A percentile compares a stretch with the other conserved stretches of the same genome.
phyloP scores from a whole-genome alignment of 768 basidiomycete genomes.

The Phlebiopsis gigantea region DNA sequence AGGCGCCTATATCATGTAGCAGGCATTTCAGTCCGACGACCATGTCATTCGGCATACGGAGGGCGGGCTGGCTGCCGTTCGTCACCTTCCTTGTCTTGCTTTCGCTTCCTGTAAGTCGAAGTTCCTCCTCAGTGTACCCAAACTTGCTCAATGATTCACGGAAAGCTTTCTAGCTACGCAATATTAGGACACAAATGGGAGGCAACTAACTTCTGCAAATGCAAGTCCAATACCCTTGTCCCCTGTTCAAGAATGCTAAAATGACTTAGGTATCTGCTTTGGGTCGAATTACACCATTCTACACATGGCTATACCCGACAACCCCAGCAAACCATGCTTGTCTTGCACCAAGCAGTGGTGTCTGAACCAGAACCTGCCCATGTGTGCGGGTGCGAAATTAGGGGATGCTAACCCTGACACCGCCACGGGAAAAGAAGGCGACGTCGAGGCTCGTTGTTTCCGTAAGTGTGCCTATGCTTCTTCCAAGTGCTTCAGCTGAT shows the following conservation, averaged over 20 bases:
- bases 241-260: background rate
- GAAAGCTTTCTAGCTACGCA: constrained; percentile 36
- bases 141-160: background rate
- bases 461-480: constrained; percentile 49
- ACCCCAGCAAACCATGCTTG: constrained; percentile 84
- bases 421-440: constrained; percentile 91
- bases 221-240: constrained; percentile 31
- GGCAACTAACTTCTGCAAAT: constrained; percentile 90
- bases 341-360: constrained; percentile 97
- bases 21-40: background rate
- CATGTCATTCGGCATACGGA: constrained; percentile 12
- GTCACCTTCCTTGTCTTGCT: constrained; percentile 15
- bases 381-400: constrained; percentile 74
- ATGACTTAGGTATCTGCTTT: constrained; percentile 79
- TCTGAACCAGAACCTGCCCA: constrained; percentile 82
- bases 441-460: constrained; percentile 94
- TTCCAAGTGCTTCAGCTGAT: constrained; percentile 5
- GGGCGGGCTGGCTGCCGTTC: constrained; percentile 15
- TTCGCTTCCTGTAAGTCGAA: constrained; percentile 18
- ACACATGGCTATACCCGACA: constrained; percentile 72
- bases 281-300: constrained; percentile 82
- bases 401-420: constrained; percentile 91
- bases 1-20: background rate
- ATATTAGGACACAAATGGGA: constrained; percentile 69
- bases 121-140: background rate